Conservation (phyloP, 2,329 filamentous ascomycete genomes). For the Fusarium torulosum region DNA sequence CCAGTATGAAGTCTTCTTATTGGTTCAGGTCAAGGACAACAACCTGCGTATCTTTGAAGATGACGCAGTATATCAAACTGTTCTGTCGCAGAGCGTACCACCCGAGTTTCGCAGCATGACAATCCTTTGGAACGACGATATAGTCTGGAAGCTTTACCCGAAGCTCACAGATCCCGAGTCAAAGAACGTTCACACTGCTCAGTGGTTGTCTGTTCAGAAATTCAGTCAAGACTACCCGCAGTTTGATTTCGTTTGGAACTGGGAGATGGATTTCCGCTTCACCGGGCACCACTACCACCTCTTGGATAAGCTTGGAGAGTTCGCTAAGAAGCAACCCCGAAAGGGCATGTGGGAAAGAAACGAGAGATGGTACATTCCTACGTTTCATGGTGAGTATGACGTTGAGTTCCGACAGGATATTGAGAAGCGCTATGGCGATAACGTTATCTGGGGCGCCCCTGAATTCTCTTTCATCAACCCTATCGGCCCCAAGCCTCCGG, state of each 20-base stretch:
- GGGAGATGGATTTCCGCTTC: constrained; percentile 85
- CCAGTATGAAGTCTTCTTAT: constrained; percentile 83
- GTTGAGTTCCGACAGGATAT: constrained; percentile 75
- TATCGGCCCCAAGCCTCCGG: constrained; percentile 73
- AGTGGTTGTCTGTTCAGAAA: constrained; percentile 80
- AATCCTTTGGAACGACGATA: constrained; percentile 78
- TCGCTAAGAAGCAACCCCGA: constrained; percentile 75
- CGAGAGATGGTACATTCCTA: constrained; percentile 79
- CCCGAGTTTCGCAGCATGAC: constrained; percentile 77
- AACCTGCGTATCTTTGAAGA: constrained; percentile 70
- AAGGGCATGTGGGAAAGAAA: constrained; percentile 81
- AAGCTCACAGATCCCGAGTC: constrained; percentile 73
- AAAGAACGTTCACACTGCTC: constrained; percentile 68
- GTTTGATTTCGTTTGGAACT: constrained; percentile 88
- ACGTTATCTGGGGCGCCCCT: constrained; percentile 75
- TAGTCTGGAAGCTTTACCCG: constrained; percentile 83
- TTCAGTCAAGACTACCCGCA: constrained; percentile 82
- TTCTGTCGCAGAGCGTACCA: constrained; percentile 74
- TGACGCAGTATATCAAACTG: constrained; percentile 67
- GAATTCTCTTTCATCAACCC: constrained; percentile 71
- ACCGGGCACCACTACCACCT: constrained; percentile 87
- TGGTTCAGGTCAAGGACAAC: constrained; percentile 81
- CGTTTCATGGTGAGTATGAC: constrained; percentile 74
- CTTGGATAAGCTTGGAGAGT: constrained; percentile 72
- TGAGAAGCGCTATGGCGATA: constrained; percentile 63